Evolutionary conservation across 192 early-diverging fungal genomes (phyloP), one percentile per base, ranked within the genome.

Genomic region (Chytriomyces sp.): DNA sequence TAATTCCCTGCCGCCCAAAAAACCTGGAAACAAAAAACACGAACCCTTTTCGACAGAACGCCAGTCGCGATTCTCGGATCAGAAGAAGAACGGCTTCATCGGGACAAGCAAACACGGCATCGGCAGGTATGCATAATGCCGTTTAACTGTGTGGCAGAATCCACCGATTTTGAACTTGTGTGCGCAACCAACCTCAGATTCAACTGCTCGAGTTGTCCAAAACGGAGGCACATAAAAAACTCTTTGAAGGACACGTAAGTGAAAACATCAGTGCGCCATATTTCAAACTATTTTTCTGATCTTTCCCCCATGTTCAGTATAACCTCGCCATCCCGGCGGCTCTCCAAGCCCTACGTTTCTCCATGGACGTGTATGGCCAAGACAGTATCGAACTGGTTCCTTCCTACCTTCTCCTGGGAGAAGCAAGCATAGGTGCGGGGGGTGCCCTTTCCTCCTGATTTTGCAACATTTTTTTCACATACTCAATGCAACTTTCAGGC

Each of bases 241-340:
- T 89, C 4, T 89, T 89, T 80, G 88, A 89, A 73, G 82, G 80
- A n/a, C 77, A 86, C 50, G 84, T 86, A 50, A 50, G 46, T 20
- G 16, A 26, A 18, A 77, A 77, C n/a, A 64, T 63, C 9, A 2
- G 16, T 78, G 13, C 20, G 13, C 23, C 0, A 7, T 77, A 63
- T n/a, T 78, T 75, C 53, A 69, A 66, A 45, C 72, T 62, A 75
- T 72, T 35, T 75, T 7, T n/a, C 11, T 46, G 63, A 18, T 69
- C 35, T 3, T 35, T 61, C 5, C 35, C 53, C 10, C 26, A 43
- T 23, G 16, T 6, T 28, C 50, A 89, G 77, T 89, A 84, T 71
- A 82, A 88, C 43, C 79, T 89, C 10, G 88, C 88, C 1, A 89
- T 89, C 61, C 88, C 88, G 3, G 88, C 88, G 9, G 88, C 88